These are phyloP conservation scores for Corniculantispora saksenae DNA, from an alignment of 2,329 filamentous ascomycete species.

Conservation along the genomic window DNA sequence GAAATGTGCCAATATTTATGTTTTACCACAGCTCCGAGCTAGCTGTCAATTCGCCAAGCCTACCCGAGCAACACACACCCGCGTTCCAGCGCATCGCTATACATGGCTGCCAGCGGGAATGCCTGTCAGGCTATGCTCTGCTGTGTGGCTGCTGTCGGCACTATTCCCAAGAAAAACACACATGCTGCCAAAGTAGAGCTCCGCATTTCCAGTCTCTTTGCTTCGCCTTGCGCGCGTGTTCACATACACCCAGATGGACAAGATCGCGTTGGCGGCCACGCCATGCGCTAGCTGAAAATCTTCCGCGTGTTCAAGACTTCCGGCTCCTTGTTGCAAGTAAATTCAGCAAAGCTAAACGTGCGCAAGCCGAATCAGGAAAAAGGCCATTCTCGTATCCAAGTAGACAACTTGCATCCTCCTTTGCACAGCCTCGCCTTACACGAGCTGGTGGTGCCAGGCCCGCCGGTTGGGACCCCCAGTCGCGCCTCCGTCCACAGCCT, in stretches of 20 bases:
- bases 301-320: too few relatives aligned
- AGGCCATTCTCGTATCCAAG: background rate
- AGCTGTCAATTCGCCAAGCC: background rate
- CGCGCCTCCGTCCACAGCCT: background rate
- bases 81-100: conserved; percentile 4
- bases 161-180: background rate
- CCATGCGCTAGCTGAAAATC: too few relatives aligned
- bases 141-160: background rate
- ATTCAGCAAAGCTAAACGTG: background rate
- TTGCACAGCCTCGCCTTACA: background rate
- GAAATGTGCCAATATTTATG: background rate
- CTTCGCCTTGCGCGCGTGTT: too few relatives aligned
- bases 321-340: too few relatives aligned
- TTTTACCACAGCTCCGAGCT: background rate
- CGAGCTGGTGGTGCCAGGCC: background rate
- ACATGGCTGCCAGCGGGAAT: background rate
- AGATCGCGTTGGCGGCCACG: too few relatives aligned
- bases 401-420: background rate
- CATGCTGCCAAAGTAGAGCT: background rate
- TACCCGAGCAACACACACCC: background rate
- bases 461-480: background rate
- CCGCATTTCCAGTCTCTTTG: too few relatives aligned
- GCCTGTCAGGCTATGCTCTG: background rate
- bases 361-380: background rate
- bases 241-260: too few relatives aligned